Percentiles rank a stretch among this genome's conserved stretches.
Conservation (phyloP, 2,329 filamentous ascomycete genomes). For the Epichloe sp. region DNA sequence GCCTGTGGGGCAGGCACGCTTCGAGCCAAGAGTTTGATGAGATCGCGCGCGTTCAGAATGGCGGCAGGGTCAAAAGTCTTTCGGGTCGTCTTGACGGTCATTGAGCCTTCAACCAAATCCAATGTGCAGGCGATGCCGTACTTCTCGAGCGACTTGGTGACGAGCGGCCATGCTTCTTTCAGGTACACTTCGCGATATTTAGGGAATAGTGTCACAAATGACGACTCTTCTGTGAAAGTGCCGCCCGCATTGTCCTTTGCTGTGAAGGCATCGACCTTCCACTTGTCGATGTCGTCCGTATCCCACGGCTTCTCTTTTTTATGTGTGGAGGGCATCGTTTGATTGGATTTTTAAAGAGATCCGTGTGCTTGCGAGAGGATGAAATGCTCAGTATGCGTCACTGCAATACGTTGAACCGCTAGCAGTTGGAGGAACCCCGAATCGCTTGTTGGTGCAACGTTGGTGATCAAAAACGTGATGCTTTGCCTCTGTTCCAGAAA, state of each 20-base stretch:
- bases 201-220: constrained; percentile 77
- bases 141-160: constrained; percentile 80
- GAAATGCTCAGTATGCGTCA: neutral
- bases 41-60: constrained; percentile 84
- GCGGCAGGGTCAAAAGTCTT: constrained; percentile 86
- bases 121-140: constrained; percentile 80
- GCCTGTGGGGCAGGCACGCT: constrained; percentile 90
- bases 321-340: constrained; percentile 70
- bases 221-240: constrained; percentile 84
- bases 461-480: neutral
- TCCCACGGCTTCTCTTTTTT: constrained; percentile 87
- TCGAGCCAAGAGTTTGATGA: constrained; percentile 84
- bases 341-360: neutral
- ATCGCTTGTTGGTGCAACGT: neutral
- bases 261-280: constrained; percentile 82
- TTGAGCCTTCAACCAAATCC: constrained; percentile 88
- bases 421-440: neutral
- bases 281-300: constrained; percentile 94
- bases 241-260: constrained; percentile 75
- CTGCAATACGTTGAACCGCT: neutral
- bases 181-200: constrained; percentile 95
- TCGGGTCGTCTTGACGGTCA: constrained; percentile 90
- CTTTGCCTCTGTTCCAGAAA: neutral
- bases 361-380: no score
- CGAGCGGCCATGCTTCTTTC: constrained; percentile 81